Evolutionary conservation across 306 rosid species (phyloP), one percentile per base, ranked within the genome.

Genomic region (Glycine soja): DNA sequence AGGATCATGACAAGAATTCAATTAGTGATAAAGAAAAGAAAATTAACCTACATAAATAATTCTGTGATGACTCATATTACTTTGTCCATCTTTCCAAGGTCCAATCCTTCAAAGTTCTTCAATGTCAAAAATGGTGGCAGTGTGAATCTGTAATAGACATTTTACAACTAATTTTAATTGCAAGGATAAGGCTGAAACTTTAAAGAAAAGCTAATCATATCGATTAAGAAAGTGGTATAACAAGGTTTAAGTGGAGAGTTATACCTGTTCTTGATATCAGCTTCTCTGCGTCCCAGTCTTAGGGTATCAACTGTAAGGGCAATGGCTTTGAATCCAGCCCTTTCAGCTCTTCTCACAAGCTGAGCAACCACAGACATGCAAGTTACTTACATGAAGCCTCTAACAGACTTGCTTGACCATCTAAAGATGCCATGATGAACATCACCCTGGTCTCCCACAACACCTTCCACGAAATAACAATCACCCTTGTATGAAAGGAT

Each of bases 311-410:
- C 98, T 8, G 98, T 96, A 14, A 96, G 94, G 78, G 97, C 98
- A 80, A 96, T 96, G 40, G 99, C 99, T 85, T 93, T 96, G 92
- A 93, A 96, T 53, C 99, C 98, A 83, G 99, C 99, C 81, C 83
- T 93, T 88, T 96, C 99, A 45, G 99, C 99, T 90, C 98, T 93
- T 83, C 95, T 93, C 85, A 96, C 99, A 56, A 96, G 99, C 73
- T 96, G 99, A 72, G 88, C 91, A 74, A 92, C 99, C 40, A 93
- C 88, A 84, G n/a, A n/a, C n/a, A n/a, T n/a, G n/a, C n/a, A n/a
- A n/a, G n/a, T n/a, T n/a, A n/a, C n/a, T n/a, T n/a, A n/a, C n/a
- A n/a, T n/a, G n/a, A n/a, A n/a, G n/a, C n/a, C n/a, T n/a, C n/a
- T n/a, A n/a, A n/a, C n/a, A n/a, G n/a, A n/a, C n/a, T n/a, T n/a